Evolutionary conservation across 352 stramenopile species (phyloP), one percentile per base, ranked within the genome.

Genomic region (Globisporangium nodosum): DNA sequence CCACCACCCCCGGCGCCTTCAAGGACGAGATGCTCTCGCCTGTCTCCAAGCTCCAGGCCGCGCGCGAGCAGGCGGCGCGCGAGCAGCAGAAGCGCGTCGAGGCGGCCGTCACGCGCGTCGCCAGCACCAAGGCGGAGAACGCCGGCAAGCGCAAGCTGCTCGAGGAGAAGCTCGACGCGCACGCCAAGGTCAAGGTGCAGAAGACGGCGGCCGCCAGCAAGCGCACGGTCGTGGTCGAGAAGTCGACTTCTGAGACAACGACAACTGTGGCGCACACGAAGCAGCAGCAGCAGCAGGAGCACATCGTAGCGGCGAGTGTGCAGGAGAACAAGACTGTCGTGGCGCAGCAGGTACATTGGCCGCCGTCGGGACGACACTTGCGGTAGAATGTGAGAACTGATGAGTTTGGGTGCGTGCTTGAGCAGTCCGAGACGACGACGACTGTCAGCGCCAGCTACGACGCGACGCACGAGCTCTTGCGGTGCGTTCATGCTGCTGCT

Each of bases 21-120:
- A 75, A 62, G 42, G 74, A 83, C 11, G 69, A 77, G 30, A 67
- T 75, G 62, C 71, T 84, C 51, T 88, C 74, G 63, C 74, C 74
- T 30, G 67, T 90, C 40, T 90, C 83, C n/a, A 90, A 93, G 64
- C 74, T 91, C 54, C 78, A 90, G 53, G 69, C 73, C 13, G 78
- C 78, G 56, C 81, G 78, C 50, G 68, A 86, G 54, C 73, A 71
- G 18, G 74, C 82, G 2, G 71, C 74, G 8, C 54, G 75, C n/a
- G 77, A 90, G 60, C 83, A 91, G 72, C 70, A 86, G 64, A 74
- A 79, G 50, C 83, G 83, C 65, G 74, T 93, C 33, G 76, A 88
- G 18, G 63, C 58, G 1, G 83, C 81, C 0, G 78, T 78, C 31
- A 73, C 76, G 51, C 83, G 83, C 49, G 66, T 88, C 46, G 74